Percentiles rank a stretch among this genome's conserved stretches.
Evolutionary conservation across 257 asterid genomes (phyloP).

Genomic region (Solanum lycopersicoides): DNA sequence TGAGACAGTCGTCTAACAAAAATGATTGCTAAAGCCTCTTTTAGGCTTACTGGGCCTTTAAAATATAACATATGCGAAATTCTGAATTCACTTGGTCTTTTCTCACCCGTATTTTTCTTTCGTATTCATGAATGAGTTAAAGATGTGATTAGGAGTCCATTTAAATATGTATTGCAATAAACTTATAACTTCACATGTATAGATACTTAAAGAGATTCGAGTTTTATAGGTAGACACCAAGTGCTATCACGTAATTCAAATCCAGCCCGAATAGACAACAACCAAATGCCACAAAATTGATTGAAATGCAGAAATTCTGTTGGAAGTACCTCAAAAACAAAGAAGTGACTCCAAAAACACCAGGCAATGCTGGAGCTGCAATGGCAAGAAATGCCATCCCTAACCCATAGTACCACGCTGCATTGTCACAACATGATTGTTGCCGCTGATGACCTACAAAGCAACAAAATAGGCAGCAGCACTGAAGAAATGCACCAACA

Average conservation of each 20-base stretch:
- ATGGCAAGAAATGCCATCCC: conserved; percentile 78
- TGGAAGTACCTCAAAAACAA: conserved; percentile 50
- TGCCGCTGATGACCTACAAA: conserved; percentile 66
- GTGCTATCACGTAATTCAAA: not conserved
- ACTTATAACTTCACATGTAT: not conserved
- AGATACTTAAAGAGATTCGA: not conserved
- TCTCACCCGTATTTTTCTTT: not conserved
- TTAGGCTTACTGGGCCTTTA: not conserved
- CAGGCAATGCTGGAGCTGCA: conserved; percentile 73
- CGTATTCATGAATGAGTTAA: not conserved
- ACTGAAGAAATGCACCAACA: not conserved
- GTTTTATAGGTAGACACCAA: not conserved
- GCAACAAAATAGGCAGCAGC: conserved; percentile 6
- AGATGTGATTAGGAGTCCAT: not conserved
- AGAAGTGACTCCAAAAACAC: conserved; percentile 68
- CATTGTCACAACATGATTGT: conserved; percentile 48
- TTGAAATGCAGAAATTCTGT: not conserved
- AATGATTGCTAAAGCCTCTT: not conserved
- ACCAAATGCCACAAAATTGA: not conserved
- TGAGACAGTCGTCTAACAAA: not conserved
- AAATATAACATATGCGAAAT: not conserved
- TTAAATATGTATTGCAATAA: not conserved
- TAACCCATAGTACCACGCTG: conserved; percentile 62
- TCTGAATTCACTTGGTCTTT: not conserved
- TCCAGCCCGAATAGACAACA: not conserved